Evolutionary conservation across 1,284 basidiomycete species (phyloP).

Genomic region (Tilletia caries): DNA sequence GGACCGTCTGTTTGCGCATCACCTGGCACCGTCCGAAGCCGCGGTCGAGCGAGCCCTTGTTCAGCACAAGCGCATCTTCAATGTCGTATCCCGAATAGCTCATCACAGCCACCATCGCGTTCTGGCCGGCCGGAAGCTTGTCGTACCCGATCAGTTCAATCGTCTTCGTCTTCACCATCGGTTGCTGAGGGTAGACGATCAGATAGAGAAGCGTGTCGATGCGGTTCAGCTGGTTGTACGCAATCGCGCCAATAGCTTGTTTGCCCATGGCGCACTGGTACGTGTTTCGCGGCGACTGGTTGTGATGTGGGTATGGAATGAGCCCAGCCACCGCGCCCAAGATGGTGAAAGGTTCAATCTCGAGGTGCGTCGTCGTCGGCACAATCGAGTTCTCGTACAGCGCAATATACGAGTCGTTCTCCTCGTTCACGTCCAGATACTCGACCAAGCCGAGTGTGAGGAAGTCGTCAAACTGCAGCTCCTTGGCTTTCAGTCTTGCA

Average conservation of each 20-base stretch:
- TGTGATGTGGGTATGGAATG: slow-evolving; percentile 98
- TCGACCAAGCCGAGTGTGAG: slow-evolving; percentile 92
- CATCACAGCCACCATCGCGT: slow-evolving; percentile 98
- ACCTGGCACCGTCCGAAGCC: slow-evolving; percentile 98
- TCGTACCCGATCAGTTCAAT: slow-evolving; percentile 94
- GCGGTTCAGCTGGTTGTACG: slow-evolving; percentile 93
- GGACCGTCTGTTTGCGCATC: slow-evolving; percentile 87
- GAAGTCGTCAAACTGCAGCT: slow-evolving; percentile 89
- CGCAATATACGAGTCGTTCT: slow-evolving; percentile 96
- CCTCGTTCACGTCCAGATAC: slow-evolving; percentile 98
- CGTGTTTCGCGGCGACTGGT: slow-evolving; percentile 97
- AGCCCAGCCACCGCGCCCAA: slow-evolving; percentile 96
- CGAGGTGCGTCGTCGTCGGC: slow-evolving; percentile 75
- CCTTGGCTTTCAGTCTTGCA: slow-evolving; percentile 71
- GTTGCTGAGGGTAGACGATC: slow-evolving; percentile 97
- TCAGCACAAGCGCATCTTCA: slow-evolving; percentile 95
- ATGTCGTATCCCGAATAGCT: slow-evolving; percentile 99
- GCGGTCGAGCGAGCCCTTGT: slow-evolving; percentile 77
- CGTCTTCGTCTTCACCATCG: slow-evolving; percentile 94
- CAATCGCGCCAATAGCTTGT: slow-evolving; percentile 99
- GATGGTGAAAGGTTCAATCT: slow-evolving; percentile 98
- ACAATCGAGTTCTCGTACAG: slow-evolving; percentile 87
- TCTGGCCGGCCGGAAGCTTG: slow-evolving; percentile 93
- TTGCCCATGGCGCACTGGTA: slow-evolving; percentile 99
- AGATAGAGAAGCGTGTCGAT: slow-evolving; percentile 99